Evolutionary conservation across 805 yeast species (phyloP).

Genomic region (Candida taoyuanica): DNA sequence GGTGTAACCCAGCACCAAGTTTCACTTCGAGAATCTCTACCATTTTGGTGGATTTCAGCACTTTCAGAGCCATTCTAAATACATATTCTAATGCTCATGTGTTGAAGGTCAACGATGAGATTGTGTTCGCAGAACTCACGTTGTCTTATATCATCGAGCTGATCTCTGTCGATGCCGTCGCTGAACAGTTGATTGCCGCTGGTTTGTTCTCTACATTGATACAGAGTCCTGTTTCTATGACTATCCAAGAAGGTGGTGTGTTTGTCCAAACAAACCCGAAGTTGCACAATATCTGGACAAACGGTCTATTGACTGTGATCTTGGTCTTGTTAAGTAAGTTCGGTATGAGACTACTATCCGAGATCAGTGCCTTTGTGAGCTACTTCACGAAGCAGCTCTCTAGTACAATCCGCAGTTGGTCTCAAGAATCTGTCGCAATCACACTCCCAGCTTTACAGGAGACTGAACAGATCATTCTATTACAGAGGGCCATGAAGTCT

Average conservation of each 20-base stretch:
- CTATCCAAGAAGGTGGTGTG: constrained; percentile 62
- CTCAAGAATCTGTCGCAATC: constrained; percentile 47
- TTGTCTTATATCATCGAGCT: constrained; percentile 67
- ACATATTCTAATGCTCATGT: constrained; percentile 66
- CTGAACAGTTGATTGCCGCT: constrained; percentile 56
- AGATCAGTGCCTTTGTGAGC: constrained; percentile 55
- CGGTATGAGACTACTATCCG: constrained; percentile 61
- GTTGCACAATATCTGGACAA: constrained; percentile 79
- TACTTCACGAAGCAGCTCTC: constrained; percentile 64
- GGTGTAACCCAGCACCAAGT: constrained; percentile 41
- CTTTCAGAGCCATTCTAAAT: constrained; percentile 56
- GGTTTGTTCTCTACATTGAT: constrained; percentile 66
- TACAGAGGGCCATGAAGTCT: constrained; percentile 53
- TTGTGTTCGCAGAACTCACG: constrained; percentile 66
- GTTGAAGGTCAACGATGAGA: constrained; percentile 55
- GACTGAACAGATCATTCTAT: constrained; percentile 60
- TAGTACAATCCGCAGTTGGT: constrained; percentile 65
- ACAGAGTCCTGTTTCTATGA: constrained; percentile 68
- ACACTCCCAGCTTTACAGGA: constrained; percentile 51
- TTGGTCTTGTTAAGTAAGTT: constrained; percentile 55
- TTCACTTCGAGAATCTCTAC: constrained; percentile 48
- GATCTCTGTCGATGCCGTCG: constrained; percentile 54
- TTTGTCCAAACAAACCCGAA: constrained; percentile 47
- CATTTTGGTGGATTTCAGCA: constrained; percentile 51
- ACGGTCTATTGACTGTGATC: constrained; percentile 69